A percentile compares a stretch with the other conserved stretches of the same genome.
These are phyloP conservation scores for Epicoccum sorghinum DNA, from an alignment of 2,329 filamentous ascomycete genomes.

Conservation along the genomic window DNA sequence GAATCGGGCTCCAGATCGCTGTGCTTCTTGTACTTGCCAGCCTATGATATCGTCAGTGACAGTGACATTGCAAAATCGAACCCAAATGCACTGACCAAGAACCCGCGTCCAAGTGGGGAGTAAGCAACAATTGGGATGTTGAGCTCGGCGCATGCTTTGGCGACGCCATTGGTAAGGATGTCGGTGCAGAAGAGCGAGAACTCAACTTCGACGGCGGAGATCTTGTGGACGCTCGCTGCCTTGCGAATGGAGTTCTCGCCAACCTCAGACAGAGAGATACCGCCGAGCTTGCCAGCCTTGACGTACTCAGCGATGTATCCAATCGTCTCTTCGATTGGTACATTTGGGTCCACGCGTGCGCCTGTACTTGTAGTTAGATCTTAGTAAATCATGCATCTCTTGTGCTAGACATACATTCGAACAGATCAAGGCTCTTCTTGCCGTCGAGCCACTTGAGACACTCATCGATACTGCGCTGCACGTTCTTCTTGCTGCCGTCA, in stretches of 20 bases:
- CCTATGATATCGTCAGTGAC: constrained; percentile 42
- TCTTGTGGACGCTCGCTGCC: constrained; percentile 60
- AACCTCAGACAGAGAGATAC: constrained; percentile 55
- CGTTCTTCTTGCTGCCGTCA: constrained; percentile 51
- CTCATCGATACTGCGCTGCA: constrained; percentile 54
- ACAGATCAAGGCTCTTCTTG: constrained; percentile 57
- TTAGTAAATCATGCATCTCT: neutral
- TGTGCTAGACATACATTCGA: constrained; percentile 42
- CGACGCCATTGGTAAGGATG: constrained; percentile 64
- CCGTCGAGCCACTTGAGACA: constrained; percentile 53
- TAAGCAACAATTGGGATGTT: constrained; percentile 73
- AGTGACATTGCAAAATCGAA: neutral
- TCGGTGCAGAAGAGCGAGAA: constrained; percentile 64
- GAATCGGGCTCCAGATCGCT: constrained; percentile 67
- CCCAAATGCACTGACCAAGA: constrained; percentile 47
- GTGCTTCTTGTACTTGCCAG: constrained; percentile 51
- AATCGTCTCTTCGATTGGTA: constrained; percentile 54
- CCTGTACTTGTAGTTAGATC: neutral
- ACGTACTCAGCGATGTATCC: constrained; percentile 49
- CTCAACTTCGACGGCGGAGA: constrained; percentile 66
- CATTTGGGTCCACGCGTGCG: constrained; percentile 52
- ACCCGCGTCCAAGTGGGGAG: constrained; percentile 70
- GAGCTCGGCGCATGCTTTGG: constrained; percentile 63
- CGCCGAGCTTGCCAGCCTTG: constrained; percentile 53
- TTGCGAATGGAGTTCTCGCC: constrained; percentile 54